A percentile compares a stretch with the other conserved stretches of the same genome.
Evolutionary conservation across 176 grass and related monocot species (phyloP).

Genomic region (Calamus simplicifolius): DNA sequence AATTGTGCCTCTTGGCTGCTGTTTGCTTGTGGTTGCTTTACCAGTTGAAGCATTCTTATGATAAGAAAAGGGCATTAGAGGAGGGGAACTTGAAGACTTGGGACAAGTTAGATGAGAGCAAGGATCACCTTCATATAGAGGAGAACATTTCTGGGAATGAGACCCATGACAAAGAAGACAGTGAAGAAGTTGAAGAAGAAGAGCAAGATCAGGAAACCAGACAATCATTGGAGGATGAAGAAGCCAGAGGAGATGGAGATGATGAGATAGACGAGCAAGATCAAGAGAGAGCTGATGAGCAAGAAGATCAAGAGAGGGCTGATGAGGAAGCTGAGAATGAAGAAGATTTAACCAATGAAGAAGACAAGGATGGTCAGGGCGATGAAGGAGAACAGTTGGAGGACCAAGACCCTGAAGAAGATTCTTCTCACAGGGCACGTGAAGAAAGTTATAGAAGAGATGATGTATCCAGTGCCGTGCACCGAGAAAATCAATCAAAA

Average conservation of each 20-base stretch:
- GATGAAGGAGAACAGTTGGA: not conserved
- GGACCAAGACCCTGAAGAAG: not conserved
- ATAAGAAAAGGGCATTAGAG: no score
- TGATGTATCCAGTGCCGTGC: slow-evolving; percentile 11
- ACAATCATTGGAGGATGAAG: slow-evolving; percentile 5
- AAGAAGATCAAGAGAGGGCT: slow-evolving; percentile 5
- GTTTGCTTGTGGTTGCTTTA: no score
- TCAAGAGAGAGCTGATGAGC: slow-evolving; percentile 10
- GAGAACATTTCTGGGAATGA: no score
- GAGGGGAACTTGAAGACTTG: no score
- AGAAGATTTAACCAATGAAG: slow-evolving; percentile 3
- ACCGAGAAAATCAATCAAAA: not conserved
- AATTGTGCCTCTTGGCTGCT: no score
- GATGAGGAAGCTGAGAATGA: slow-evolving; percentile 8
- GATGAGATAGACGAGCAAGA: slow-evolving; percentile 18
- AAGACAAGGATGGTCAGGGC: slow-evolving; percentile 3
- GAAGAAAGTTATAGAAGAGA: slow-evolving; percentile 9
- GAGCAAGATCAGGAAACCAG: not conserved
- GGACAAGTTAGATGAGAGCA: no score
- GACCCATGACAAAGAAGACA: not conserved
- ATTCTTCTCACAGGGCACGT: not conserved
- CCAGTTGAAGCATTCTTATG: no score
- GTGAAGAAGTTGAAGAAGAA: slow-evolving; percentile 3
- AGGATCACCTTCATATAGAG: no score
- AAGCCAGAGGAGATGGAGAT: not conserved